A percentile compares a stretch with the other conserved stretches of the same genome.
phyloP scores from a whole-genome alignment of 768 basidiomycete species.

The Pisolithus albus region DNA sequence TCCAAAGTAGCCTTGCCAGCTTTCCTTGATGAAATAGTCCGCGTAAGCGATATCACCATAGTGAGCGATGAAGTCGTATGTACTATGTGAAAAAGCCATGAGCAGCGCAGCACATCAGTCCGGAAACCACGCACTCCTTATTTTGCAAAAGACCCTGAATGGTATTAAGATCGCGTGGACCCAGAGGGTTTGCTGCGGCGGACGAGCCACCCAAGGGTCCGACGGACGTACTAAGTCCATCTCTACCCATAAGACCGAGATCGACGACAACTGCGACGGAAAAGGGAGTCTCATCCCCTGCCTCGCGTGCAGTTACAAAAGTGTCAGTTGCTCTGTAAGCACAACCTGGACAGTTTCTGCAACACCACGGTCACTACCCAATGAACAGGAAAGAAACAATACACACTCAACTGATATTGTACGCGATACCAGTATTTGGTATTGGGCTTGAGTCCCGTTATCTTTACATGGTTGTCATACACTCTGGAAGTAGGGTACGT shows the following conservation, averaged over 20 bases:
- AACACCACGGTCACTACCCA: not conserved
- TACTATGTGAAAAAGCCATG: constrained; percentile 6
- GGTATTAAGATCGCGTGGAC: constrained; percentile 21
- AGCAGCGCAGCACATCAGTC: not conserved
- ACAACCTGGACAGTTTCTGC: constrained; percentile 21
- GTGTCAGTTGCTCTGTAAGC: constrained; percentile 20
- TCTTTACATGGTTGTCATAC: constrained; percentile 23
- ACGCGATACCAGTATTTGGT: constrained; percentile 24
- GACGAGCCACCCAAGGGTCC: constrained; percentile 16
- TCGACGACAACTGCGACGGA: constrained; percentile 20
- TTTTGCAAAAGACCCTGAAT: constrained; percentile 25
- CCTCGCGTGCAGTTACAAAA: constrained; percentile 17
- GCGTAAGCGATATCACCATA: constrained; percentile 21
- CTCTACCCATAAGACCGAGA: constrained; percentile 23
- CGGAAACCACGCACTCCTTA: constrained; percentile 15
- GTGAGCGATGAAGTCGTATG: constrained; percentile 22
- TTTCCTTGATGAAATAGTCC: constrained; percentile 25
- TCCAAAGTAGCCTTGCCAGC: constrained; percentile 26
- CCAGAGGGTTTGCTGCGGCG: constrained; percentile 15
- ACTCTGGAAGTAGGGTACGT: constrained; percentile 22
- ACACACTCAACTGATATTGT: constrained; percentile 19
- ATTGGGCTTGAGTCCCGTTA: constrained; percentile 17
- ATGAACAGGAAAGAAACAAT: not conserved
- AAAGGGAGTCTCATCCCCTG: constrained; percentile 16
- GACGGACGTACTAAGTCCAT: constrained; percentile 24